Evolutionary conservation across 2,329 filamentous ascomycete genomes (phyloP).

Genomic region (Xylariomycetidae sp.): DNA sequence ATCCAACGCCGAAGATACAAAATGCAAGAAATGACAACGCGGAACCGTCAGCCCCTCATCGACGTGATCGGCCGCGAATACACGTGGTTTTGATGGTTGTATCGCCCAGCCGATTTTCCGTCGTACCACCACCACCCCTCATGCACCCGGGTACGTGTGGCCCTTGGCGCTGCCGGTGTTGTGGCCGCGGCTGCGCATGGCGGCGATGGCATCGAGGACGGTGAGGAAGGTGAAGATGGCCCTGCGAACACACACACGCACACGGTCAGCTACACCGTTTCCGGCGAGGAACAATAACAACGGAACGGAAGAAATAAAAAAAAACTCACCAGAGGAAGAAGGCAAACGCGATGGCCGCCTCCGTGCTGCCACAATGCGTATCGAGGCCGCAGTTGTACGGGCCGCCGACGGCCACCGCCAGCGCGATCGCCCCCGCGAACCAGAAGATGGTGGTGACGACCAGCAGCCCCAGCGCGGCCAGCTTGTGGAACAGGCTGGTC

Average conservation of each 20-base stretch:
- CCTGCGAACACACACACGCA: slow-evolving; percentile 32
- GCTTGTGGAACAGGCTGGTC: slow-evolving; percentile 54
- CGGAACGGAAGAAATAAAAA: too few species aligned
- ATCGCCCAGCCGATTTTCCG: too few species aligned
- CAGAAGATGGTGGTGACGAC: slow-evolving; percentile 76
- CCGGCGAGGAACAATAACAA: too few species aligned
- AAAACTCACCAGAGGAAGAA: slow-evolving; percentile 52
- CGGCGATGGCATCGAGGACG: slow-evolving; percentile 39
- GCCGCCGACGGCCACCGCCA: slow-evolving; percentile 59
- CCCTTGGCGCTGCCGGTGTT: slow-evolving; percentile 15
- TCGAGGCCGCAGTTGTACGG: slow-evolving; percentile 45
- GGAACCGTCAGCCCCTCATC: too few species aligned
- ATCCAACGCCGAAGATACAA: too few species aligned
- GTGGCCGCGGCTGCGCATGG: slow-evolving; percentile 35
- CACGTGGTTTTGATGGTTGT: too few species aligned
- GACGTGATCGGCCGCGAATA: too few species aligned
- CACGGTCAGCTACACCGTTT: too few species aligned
- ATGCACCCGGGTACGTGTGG: slow-evolving; percentile 21
- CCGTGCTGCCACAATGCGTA: slow-evolving; percentile 50
- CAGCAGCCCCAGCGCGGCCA: slow-evolving; percentile 62
- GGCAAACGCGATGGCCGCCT: slow-evolving; percentile 60
- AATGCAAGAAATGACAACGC: too few species aligned
- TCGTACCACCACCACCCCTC: slow-evolving; percentile 3
- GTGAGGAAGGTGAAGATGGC: slow-evolving; percentile 42
- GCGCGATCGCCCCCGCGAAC: slow-evolving; percentile 79